A percentile compares a stretch with the other conserved stretches of the same genome.
Evolutionary conservation across 2,329 filamentous ascomycete genomes (phyloP).

Genomic region (Diaporthe humulicola): DNA sequence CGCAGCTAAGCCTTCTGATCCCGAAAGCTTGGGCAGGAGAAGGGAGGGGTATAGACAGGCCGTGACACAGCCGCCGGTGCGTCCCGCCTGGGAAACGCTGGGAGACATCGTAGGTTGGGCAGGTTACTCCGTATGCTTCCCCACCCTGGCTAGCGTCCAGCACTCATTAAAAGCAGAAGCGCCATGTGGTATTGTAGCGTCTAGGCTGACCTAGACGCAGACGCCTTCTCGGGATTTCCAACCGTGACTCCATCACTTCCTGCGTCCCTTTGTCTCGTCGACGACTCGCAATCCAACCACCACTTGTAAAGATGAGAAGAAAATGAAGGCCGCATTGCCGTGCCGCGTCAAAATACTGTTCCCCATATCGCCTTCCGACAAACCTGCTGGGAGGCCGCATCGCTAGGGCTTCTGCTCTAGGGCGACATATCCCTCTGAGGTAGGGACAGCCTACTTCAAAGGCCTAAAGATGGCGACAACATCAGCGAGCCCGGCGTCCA

Average conservation of each 20-base stretch:
- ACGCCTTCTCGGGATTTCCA: not conserved
- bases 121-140: not conserved
- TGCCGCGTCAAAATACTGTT: not conserved
- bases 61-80: not conserved
- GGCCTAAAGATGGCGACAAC: not conserved
- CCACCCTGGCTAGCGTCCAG: not conserved
- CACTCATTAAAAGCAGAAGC: not conserved
- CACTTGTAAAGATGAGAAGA: slow-evolving; percentile 2
- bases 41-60: not conserved
- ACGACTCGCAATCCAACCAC: not conserved
- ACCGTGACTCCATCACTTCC: not conserved
- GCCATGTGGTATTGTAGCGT: slow-evolving; percentile 18
- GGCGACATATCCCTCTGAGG: not conserved
- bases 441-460: not conserved
- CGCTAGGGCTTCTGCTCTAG: not conserved
- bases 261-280: not conserved
- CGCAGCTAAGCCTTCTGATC: not conserved
- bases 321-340: not conserved
- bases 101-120: not conserved
- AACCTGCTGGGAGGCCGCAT: too few species aligned
- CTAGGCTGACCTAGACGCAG: slow-evolving; percentile 5
- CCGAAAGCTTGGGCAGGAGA: not conserved
- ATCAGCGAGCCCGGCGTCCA: slow-evolving; percentile 16
- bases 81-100: not conserved
- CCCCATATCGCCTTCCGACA: not conserved